Conservation (phyloP, 2,329 filamentous ascomycete species). For the Aspergillus sp. region DNA sequence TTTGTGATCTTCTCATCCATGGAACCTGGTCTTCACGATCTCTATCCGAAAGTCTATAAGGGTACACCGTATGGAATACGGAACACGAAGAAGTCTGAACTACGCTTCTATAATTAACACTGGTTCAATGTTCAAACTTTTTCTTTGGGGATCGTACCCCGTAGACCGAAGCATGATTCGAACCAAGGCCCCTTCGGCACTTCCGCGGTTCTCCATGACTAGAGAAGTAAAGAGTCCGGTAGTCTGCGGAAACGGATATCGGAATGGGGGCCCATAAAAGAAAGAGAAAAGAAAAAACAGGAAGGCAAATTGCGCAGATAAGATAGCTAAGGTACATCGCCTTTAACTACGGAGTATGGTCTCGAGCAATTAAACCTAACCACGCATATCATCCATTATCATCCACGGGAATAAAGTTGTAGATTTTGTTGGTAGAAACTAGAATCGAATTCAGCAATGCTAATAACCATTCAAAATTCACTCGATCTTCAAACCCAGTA, state of each 20-base stretch:
- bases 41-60: background rate
- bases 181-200: background rate
- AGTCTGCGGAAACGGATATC: background rate
- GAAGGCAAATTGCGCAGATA: too few species aligned
- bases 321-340: too few species aligned
- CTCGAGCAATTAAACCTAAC: too few species aligned
- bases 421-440: too few species aligned
- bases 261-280: background rate
- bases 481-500: background rate
- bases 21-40: background rate
- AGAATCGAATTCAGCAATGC: too few species aligned
- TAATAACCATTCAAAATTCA: too few species aligned
- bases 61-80: background rate
- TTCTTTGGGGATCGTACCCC: background rate
- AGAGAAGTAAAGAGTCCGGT: background rate
- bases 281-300: background rate
- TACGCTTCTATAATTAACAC: background rate
- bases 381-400: too few species aligned
- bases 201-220: background rate
- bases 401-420: too few species aligned
- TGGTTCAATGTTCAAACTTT: background rate
- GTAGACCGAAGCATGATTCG: background rate
- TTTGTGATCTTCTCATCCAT: background rate
- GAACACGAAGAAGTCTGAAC: background rate
- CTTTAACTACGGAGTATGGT: too few species aligned